Evolutionary conservation across 306 rosid species (phyloP), one percentile per base, ranked within the genome.

Genomic region (Glycine tomentella): DNA sequence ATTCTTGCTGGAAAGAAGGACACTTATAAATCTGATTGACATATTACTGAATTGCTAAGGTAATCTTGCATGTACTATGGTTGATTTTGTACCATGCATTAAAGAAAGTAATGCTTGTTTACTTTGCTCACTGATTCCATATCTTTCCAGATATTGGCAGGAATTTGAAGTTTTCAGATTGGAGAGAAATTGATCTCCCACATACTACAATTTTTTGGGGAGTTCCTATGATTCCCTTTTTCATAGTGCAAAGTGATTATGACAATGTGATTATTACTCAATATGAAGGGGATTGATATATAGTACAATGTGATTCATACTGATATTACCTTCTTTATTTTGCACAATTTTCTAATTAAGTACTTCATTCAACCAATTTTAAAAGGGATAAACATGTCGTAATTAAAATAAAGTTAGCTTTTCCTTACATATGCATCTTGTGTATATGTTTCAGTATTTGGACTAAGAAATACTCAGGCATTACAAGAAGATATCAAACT

Each of bases 1-100:
- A 95, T 95, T 84, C 98, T 95, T 74, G 75, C 96, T 0, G 98
- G 99, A 48, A 88, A 81, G 82, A 91, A 83, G 74, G 97, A 92
- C 8, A 85, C 86, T 56, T 63, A 75, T 25, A 84, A 75, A 82
- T n/a, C 84, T 40, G 84, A 72, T 40, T 87, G 79, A 84, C 44
- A 57, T 50, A 15, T 52, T 68, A 7, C 31, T 33, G 14, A 63
- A 63, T 79, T 59, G 68, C 46, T n/a, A 31, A 52, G 84, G 82
- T 82, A 82, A 58, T 62, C 74, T 65, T 72, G 42, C 51, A 71
- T 72, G 16, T 73, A 33, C 59, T 53, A 58, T 50, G 45, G 58
- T n/a, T 46, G 8, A 70, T 16, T 20, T 74, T 34, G 50, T 75
- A 16, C 34, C 17, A 15, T 74, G 46, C 25, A 67, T 34, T 48